Percentiles rank a stretch among this genome's conserved stretches.
These are phyloP conservation scores for Pythium insidiosum DNA, from an alignment of 352 stramenopile species.

Conservation along the genomic window DNA sequence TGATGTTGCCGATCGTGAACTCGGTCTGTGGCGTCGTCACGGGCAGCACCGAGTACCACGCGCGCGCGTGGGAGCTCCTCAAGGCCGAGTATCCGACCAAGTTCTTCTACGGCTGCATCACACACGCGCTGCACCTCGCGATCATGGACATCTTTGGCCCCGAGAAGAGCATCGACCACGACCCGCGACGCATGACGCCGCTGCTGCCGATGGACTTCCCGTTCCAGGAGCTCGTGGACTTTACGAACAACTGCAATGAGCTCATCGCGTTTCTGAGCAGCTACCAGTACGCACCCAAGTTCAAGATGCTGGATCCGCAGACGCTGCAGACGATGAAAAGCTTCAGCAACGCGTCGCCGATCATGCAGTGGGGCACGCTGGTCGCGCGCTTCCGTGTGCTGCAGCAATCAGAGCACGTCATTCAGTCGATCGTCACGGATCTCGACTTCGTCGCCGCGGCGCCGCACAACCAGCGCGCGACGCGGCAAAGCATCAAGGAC, in stretches of 20 bases:
- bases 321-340: constrained; percentile 71
- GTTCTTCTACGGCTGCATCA: constrained; percentile 85
- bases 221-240: constrained; percentile 71
- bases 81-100: constrained; percentile 80
- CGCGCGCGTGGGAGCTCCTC: constrained; percentile 73
- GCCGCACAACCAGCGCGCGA: constrained; percentile 38
- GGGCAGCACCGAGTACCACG: constrained; percentile 66
- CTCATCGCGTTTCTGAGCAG: constrained; percentile 75
- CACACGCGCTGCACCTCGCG: constrained; percentile 63
- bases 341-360: constrained; percentile 50
- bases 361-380: constrained; percentile 63
- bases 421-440: constrained; percentile 70
- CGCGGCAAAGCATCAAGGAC: constrained; percentile 58
- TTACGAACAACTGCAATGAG: constrained; percentile 69
- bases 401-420: constrained; percentile 52
- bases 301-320: constrained; percentile 68
- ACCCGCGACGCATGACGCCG: constrained; percentile 53
- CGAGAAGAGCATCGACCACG: constrained; percentile 60
- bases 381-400: constrained; percentile 61
- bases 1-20: constrained; percentile 63
- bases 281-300: constrained; percentile 68
- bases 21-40: constrained; percentile 72
- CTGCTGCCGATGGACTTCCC: constrained; percentile 67
- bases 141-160: constrained; percentile 82
- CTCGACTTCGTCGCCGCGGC: constrained; percentile 40